Base-by-base conservation (phyloP, 2,329 filamentous ascomycete genomes). In the Colletotrichum gigasporum region DNA sequence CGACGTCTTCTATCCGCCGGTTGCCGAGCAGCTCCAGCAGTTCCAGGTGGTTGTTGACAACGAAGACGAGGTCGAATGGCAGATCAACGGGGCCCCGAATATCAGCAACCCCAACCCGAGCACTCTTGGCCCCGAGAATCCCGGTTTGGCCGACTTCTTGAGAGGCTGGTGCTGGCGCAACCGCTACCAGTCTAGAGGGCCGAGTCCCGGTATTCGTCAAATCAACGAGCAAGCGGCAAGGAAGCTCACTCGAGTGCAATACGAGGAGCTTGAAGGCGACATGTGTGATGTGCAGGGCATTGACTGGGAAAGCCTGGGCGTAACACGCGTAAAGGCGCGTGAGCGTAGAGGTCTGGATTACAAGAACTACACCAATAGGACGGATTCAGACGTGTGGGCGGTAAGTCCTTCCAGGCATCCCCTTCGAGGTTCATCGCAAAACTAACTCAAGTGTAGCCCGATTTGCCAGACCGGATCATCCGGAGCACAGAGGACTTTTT, bases 241-340 rank as follows among this genome's bases (percentile, higher is more conserved):
- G 65, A 45, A 60, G 22, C n/a, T 59, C 11, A 28, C 61, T 24
- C 47, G 55, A 5, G 55, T 67, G 7, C 50, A 72, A 3, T 83
- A 82, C 63, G 70, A 72, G 5, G 81, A 89, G 54, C 78, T 90
- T 6, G 71, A 77, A n/a, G 87, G 86, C 1, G 85, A 90, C 48
- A 56, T 69, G 47, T 86, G 77, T 60, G 88, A 90, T 69, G 72
- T 88, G 22, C 88, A 90, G 69, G 85, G 87, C 52, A 78, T 90
- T 34, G 74, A 88, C 70, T 90, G 88, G 88, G 68, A 73, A 2
- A 73, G 78, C 11, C 75, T 90, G 67, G 82, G 82, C 2, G 83
- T 87, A 2, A 80, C 80, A 10, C 81, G 86, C 58, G 69, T 69
- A 22, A 73, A 79, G 22, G 87, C 86, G 3, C 80, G 85, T 22